A percentile compares a stretch with the other conserved stretches of the same genome.
These are phyloP conservation scores for Fusarium solani-melongenae DNA, from an alignment of 2,329 filamentous ascomycete genomes.

Conservation along the genomic window DNA sequence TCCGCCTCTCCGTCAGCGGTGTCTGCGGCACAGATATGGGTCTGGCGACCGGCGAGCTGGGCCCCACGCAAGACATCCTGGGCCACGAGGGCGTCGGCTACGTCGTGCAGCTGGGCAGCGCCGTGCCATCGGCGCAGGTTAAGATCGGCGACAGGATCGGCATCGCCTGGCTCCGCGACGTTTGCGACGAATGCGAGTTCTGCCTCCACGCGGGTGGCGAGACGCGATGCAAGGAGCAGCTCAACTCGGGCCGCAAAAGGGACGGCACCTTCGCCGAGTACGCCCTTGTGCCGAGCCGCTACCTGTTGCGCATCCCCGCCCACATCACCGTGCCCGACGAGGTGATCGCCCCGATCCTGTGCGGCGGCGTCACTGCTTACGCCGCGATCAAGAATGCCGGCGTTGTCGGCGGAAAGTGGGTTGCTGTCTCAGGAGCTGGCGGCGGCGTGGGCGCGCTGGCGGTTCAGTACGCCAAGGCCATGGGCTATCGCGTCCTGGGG, in stretches of 20 bases:
- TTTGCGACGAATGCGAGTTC: constrained; percentile 47
- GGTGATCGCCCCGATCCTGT: constrained; percentile 53
- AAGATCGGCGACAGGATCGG: constrained; percentile 9
- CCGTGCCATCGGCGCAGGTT: neutral
- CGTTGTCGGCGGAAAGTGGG: constrained; percentile 46
- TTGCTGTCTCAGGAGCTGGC: constrained; percentile 51
- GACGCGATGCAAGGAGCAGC: constrained; percentile 47
- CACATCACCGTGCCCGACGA: constrained; percentile 45
- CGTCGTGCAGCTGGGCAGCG: neutral
- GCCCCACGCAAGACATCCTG: constrained; percentile 7
- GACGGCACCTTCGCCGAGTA: constrained; percentile 55
- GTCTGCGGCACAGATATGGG: constrained; percentile 20
- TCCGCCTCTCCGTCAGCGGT: neutral
- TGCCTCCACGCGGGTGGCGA: constrained; percentile 49
- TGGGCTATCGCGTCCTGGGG: constrained; percentile 54
- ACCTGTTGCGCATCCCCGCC: constrained; percentile 43
- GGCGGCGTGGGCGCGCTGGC: constrained; percentile 54
- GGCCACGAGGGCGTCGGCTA: constrained; percentile 18
- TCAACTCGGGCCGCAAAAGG: constrained; percentile 45
- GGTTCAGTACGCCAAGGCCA: constrained; percentile 51
- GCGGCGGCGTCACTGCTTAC: constrained; percentile 56
- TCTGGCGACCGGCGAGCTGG: constrained; percentile 11
- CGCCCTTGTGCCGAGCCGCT: constrained; percentile 48
- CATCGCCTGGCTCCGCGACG: constrained; percentile 30
- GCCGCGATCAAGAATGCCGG: constrained; percentile 50